Evolutionary conservation across 257 asterid species (phyloP), one percentile per base, ranked within the genome.

Genomic region (Misopates orontium): DNA sequence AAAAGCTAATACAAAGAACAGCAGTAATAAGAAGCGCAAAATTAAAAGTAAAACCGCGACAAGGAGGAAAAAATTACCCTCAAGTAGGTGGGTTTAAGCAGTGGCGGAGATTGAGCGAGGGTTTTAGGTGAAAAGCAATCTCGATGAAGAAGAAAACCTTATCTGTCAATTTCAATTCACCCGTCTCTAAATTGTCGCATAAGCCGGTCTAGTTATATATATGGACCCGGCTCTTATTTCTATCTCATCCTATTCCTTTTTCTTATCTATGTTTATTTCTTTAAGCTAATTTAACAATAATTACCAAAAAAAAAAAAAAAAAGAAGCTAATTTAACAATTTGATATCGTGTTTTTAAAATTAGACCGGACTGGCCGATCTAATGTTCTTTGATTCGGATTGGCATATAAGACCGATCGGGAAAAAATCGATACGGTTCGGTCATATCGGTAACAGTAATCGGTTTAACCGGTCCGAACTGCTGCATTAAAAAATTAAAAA

Each of bases 101-200:
- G 49, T 10, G 60, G 65, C 12, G 23, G 48, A 54, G 65, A 19
- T 23, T 28, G 31, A 42, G 50, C 21, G 39, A 74, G 79, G 79
- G 79, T 74, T 74, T 74, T 36, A 36, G 60, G 64, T 31, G 62
- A 73, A 72, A 14, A 28, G 17, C 16, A 55, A 67, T 45, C 12
- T 48, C 56, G 64, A 70, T 70, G 28, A 57, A 40, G 40, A n/a
- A n/a, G n/a, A n/a, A n/a, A n/a, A 62, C 70, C 75, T 71, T 71
- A 71, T 71, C 75, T 71, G 45, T 61, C 48, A 39, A 18, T 23
- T 52, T 9, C 45, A 41, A n/a, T n/a, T n/a, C n/a, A n/a, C n/a
- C 63, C 56, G n/a, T 51, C 28, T 25, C 45, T 67, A 54, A 40
- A 8, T 40, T 39, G 52, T 40, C 36, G n/a, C n/a, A 57, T 31